Percentiles rank a stretch among this genome's conserved stretches.
Conservation (phyloP, 2,329 filamentous ascomycete genomes). For the Neoarthrinium moseri region DNA sequence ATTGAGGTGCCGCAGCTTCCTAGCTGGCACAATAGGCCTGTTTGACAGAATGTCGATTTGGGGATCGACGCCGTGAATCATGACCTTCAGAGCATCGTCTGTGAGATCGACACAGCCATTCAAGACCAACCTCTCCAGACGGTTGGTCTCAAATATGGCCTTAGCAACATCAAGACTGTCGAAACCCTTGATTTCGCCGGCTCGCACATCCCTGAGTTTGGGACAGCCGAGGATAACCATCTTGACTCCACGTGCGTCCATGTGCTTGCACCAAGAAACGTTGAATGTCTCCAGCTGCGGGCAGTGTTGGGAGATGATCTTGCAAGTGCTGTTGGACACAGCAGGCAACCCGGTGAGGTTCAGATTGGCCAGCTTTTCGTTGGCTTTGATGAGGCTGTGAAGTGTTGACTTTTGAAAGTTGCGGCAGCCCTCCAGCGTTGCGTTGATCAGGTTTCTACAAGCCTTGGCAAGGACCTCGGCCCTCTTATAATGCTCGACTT, state of each 20-base stretch:
- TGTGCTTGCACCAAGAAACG: conserved; percentile 87
- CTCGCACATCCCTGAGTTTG: conserved; percentile 74
- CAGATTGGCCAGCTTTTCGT: conserved; percentile 75
- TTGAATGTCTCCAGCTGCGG: conserved; percentile 81
- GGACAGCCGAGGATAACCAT: conserved; percentile 72
- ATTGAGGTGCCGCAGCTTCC: conserved; percentile 81
- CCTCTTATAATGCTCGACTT: conserved; percentile 79
- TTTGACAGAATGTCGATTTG: conserved; percentile 80
- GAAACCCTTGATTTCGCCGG: conserved; percentile 79
- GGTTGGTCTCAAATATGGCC: conserved; percentile 76
- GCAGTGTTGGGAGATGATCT: conserved; percentile 79
- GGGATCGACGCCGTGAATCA: conserved; percentile 74
- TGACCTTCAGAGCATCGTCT: conserved; percentile 69
- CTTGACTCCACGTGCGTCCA: conserved; percentile 74
- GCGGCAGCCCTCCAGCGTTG: conserved; percentile 84
- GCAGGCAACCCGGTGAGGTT: conserved; percentile 81
- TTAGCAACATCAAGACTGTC: conserved; percentile 70
- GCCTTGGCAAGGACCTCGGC: conserved; percentile 76
- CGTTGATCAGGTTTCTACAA: conserved; percentile 83
- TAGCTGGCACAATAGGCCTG: conserved; percentile 70
- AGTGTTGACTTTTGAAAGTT: conserved; percentile 79
- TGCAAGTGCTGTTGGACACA: conserved; percentile 82
- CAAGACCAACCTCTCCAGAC: conserved; percentile 77
- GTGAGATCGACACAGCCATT: conserved; percentile 77
- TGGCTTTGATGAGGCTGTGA: conserved; percentile 72